Conservation (phyloP, 192 early-diverging fungal genomes). For the Pecoramyces ruminantium region DNA sequence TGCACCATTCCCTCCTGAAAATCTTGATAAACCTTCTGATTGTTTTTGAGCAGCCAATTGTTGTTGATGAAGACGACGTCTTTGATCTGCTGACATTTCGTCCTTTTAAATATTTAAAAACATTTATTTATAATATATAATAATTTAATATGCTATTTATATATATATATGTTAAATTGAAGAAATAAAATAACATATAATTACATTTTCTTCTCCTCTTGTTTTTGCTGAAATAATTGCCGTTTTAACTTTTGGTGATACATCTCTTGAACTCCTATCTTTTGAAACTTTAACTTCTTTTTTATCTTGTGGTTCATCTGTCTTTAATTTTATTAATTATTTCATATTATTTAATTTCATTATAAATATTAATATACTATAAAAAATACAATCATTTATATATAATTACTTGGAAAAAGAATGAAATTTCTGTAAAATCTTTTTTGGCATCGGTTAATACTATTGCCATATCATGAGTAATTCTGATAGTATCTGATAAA, state of each 20-base stretch:
- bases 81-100: conserved; percentile 36
- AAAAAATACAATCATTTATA: too few relatives aligned
- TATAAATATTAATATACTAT: too few relatives aligned
- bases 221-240: conserved; percentile 6
- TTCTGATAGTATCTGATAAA: conserved; percentile 65
- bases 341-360: too few relatives aligned
- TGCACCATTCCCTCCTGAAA: conserved; percentile 40
- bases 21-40: conserved; percentile 63
- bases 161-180: too few relatives aligned
- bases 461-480: conserved; percentile 39
- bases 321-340: background rate
- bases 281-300: conserved; percentile 13
- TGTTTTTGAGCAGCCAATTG: conserved; percentile 56
- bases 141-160: too few relatives aligned
- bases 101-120: too few relatives aligned
- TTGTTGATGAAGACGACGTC: conserved; percentile 76
- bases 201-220: conserved; percentile 10
- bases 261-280: background rate
- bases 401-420: conserved; percentile 16
- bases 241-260: background rate
- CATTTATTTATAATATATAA: too few relatives aligned
- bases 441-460: conserved; percentile 40
- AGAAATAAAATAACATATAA: too few relatives aligned
- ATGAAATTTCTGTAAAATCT: background rate
- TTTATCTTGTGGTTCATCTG: conserved; percentile 11